Base-by-base conservation (phyloP, 2,329 filamentous ascomycete species). In the Fusarium tricinctum region DNA sequence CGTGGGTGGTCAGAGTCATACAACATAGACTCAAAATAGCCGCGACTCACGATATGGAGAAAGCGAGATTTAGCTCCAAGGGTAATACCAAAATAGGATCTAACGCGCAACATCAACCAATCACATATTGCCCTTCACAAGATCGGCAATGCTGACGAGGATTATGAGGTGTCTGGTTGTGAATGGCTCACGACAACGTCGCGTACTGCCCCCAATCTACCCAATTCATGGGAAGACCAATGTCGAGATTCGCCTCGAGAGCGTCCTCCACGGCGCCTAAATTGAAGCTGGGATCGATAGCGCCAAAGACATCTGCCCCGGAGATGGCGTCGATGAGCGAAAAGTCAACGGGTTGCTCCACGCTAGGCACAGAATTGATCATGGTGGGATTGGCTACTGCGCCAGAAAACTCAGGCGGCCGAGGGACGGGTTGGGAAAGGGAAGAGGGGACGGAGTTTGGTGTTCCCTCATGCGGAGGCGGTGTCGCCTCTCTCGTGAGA, bases 241-340 rank as follows among this genome's bases (percentile, higher is more conserved):
- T 84, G 46, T 87, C 85, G 4, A 88, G 75, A 53, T 86, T 86
- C 0, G 84, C 84, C 58, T 86, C 84, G 0, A 87, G 74, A 0
- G 83, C 85, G 19, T 85, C 84, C 66, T 88, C 85, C 23, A 87
- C 83, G 0, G 85, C 85, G 23, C 80, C 81, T 2, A 88, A 68
- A 49, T 87, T 81, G 66, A 88, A 88, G 48, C 77, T 85, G 4
- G 85, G 85, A 48, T 86, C 85, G 26, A 88, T 85, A 43, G 86
- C 81, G 5, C 83, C 83, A 67, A 87, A 87, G 2, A 87, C 77
- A 44, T 87, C 84, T n/a, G 86, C 77, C 2, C 85, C 84, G 1
- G 81, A 81, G 26, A 82, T 76, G 4, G 80, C 76, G 40, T 83
- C 81, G 5, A 83, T 76, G 15, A 81, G 70, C 0, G 79, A 81